Base-by-base conservation (phyloP, 2,329 filamentous ascomycete species). In the Penicillium polonicum region DNA sequence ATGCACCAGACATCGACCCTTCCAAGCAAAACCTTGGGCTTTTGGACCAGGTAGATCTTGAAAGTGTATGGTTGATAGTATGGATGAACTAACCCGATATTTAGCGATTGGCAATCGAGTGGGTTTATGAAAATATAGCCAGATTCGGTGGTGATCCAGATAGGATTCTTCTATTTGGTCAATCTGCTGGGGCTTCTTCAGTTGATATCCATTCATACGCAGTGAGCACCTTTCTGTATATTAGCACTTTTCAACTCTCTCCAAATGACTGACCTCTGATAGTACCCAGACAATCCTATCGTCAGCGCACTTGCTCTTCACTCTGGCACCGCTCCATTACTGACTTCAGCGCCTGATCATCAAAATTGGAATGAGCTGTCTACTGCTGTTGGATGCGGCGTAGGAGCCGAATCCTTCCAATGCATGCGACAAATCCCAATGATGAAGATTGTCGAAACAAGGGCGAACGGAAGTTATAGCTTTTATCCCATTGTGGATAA, bases 141-240 rank as follows among this genome's bases (percentile, higher is more conserved):
- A 65, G 73, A 25, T 84, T 84, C 57, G 81, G 82, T 27, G 82
- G 82, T 19, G 78, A 83, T 65, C 69, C 74, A 10, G 68, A 73
- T 12, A 71, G 74, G 15, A 76, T 83, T 29, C 81, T 79, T 1
- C 73, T 82, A 6, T 74, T 83, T 27, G 82, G 81, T 8, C 74
- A 82, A 63, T 80, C 77, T 27, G 80, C 82, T 25, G 82, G 82
- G 36, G 82, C 60, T 31, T 39, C 44, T 13, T 61, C 52, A 15
- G 57, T n/a, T 9, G 59, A 60, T 36, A 57, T 60, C 3, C 46
- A 51, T 36, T 44, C 57, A n/a, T 60, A 61, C 29, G 59, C 59
- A n/a, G 59, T 57, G 36, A 56, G 57, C 19, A 35, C 0, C 3
- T 39, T 33, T 35, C 10, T 5, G 19, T 10, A 23, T 5, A 6